Conservation (phyloP, 73 alveolate genomes). For the Blepharisma japonicum region DNA sequence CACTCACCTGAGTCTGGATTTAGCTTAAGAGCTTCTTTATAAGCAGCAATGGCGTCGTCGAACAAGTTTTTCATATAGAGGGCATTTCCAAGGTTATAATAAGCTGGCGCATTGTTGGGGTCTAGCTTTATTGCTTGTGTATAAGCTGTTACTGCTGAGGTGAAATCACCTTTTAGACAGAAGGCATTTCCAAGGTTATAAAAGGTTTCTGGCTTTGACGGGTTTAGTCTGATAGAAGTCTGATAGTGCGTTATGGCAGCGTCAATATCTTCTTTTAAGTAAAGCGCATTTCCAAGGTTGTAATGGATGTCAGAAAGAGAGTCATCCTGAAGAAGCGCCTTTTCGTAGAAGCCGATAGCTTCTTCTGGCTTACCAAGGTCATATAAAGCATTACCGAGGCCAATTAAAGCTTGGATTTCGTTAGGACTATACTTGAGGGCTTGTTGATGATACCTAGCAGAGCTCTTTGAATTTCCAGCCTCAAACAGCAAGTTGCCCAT, state of each 20-base stretch:
- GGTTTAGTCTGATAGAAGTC: slow-evolving; percentile 71
- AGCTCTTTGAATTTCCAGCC: slow-evolving; percentile 70
- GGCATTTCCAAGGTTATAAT: slow-evolving; percentile 80
- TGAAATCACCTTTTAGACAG: slow-evolving; percentile 58
- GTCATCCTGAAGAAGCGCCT: slow-evolving; percentile 68
- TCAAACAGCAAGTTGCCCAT: slow-evolving; percentile 81
- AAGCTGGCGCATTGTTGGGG: slow-evolving; percentile 79
- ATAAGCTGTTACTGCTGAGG: slow-evolving; percentile 64
- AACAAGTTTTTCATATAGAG: slow-evolving; percentile 62
- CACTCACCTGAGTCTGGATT: slow-evolving; percentile 85
- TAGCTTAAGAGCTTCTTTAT: slow-evolving; percentile 64
- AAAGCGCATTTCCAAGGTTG: slow-evolving; percentile 81
- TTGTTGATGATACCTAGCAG: slow-evolving; percentile 65
- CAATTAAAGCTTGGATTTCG: slow-evolving; percentile 84
- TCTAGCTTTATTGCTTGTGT: slow-evolving; percentile 67
- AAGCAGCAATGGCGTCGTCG: slow-evolving; percentile 65
- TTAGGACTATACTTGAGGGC: slow-evolving; percentile 70
- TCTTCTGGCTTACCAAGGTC: slow-evolving; percentile 77
- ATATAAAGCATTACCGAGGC: slow-evolving; percentile 86
- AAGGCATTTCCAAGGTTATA: slow-evolving; percentile 84
- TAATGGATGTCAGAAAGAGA: slow-evolving; percentile 72
- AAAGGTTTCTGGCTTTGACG: slow-evolving; percentile 76
- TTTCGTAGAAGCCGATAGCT: slow-evolving; percentile 70
- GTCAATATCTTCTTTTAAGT: slow-evolving; percentile 72
- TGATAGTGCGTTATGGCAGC: slow-evolving; percentile 74